Conservation (phyloP, 805 yeast genomes). For the Barnettozyma populi region DNA sequence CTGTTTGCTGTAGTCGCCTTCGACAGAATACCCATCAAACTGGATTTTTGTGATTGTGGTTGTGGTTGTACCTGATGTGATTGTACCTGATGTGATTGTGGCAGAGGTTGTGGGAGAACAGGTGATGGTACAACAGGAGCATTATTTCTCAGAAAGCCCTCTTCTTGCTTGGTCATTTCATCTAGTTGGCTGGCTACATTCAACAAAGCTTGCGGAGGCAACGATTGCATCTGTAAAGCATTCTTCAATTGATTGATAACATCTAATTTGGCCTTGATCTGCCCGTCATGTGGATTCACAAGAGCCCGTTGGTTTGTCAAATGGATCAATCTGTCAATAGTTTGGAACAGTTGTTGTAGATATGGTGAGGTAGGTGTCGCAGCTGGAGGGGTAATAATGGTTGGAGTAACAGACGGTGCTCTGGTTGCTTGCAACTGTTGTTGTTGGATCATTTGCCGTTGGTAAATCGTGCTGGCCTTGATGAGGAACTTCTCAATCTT, state of each 20-base stretch:
- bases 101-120: constrained; percentile 1
- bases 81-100: constrained; percentile 4
- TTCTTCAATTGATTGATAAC: constrained; percentile 31
- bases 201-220: constrained; percentile 27
- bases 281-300: constrained; percentile 28
- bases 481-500: constrained; percentile 70
- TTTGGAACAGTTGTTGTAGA: constrained; percentile 24
- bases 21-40: constrained; percentile 1
- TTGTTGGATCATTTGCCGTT: constrained; percentile 16
- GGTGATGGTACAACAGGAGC: constrained; percentile 9
- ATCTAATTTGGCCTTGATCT: constrained; percentile 25
- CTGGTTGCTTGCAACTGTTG: constrained; percentile 8
- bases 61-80: constrained; percentile 6
- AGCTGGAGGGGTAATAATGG: neutral
- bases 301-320: constrained; percentile 30
- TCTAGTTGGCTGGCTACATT: constrained; percentile 35
- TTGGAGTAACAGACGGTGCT: neutral
- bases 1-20: constrained; percentile 1
- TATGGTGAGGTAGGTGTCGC: neutral
- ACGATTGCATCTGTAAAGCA: constrained; percentile 29
- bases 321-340: constrained; percentile 31
- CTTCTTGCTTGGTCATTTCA: constrained; percentile 32
- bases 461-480: constrained; percentile 46
- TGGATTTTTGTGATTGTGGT: constrained; percentile 20
- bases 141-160: constrained; percentile 28